phyloP scores from a whole-genome alignment of 2,329 filamentous ascomycete species.

The Fusarium caatingaense region DNA sequence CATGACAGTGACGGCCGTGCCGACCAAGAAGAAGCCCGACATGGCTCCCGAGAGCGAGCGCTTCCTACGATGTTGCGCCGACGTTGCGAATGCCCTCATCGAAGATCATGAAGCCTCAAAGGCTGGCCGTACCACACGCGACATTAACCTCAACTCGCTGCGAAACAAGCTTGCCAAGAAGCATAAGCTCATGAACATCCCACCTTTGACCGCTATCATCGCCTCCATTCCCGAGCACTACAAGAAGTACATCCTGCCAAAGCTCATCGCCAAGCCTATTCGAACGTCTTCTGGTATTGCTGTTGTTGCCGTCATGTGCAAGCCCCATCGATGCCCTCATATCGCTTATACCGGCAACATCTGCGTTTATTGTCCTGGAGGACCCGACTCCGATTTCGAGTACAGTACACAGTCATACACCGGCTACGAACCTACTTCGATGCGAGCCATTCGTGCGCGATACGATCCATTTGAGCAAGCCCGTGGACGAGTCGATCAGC shows the following conservation, averaged over 20 bases:
- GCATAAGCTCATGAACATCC: slow-evolving; percentile 87
- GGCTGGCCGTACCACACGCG: slow-evolving; percentile 79
- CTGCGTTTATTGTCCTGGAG: slow-evolving; percentile 97
- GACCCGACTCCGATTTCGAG: slow-evolving; percentile 97
- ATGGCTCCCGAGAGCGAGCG: slow-evolving; percentile 93
- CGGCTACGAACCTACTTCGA: slow-evolving; percentile 97
- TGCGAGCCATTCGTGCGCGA: slow-evolving; percentile 95
- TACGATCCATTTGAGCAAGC: slow-evolving; percentile 99
- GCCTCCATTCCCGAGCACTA: slow-evolving; percentile 99
- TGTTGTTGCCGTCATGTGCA: slow-evolving; percentile 99
- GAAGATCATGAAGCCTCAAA: slow-evolving; percentile 89
- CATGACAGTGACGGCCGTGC: slow-evolving; percentile 71
- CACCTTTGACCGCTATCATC: slow-evolving; percentile 95
- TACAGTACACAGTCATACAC: slow-evolving; percentile 99
- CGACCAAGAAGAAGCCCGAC: slow-evolving; percentile 79
- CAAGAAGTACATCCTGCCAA: slow-evolving; percentile 98
- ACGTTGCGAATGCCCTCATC: slow-evolving; percentile 92
- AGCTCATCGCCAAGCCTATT: slow-evolving; percentile 96
- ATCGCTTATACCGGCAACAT: slow-evolving; percentile 99
- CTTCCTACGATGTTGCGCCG: slow-evolving; percentile 92
- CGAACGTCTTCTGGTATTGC: slow-evolving; percentile 96
- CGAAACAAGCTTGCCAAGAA: slow-evolving; percentile 92
- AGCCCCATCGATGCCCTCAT: slow-evolving; percentile 96
- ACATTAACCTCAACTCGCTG: slow-evolving; percentile 92
- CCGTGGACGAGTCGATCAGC: slow-evolving; percentile 93